phyloP scores from a whole-genome alignment of 305 asterid genomes.

The Withania somnifera region DNA sequence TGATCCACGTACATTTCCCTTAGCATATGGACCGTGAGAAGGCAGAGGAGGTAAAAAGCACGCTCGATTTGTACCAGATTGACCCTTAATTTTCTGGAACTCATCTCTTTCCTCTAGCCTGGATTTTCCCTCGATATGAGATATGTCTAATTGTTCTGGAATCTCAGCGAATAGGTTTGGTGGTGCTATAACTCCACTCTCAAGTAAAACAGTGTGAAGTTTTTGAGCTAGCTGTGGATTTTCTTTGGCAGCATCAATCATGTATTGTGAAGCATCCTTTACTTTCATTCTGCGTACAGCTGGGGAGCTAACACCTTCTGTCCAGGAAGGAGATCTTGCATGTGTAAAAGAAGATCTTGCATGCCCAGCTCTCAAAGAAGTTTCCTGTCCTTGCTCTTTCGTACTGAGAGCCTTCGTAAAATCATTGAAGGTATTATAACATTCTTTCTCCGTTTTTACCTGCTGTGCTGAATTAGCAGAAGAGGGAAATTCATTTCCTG shows the following conservation, averaged over 20 bases:
- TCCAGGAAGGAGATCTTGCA: constrained; percentile 96
- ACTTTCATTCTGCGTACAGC: constrained; percentile 73
- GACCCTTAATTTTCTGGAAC: constrained; percentile 21
- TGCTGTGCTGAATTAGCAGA: constrained; percentile 19
- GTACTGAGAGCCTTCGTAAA: constrained; percentile 15
- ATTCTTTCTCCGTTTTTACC: constrained; percentile 21
- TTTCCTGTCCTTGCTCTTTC: constrained; percentile 26
- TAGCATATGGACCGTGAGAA: constrained; percentile 32
- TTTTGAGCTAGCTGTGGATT: constrained; percentile 91
- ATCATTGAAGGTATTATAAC: constrained; percentile 14
- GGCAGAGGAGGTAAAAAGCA: constrained; percentile 75
- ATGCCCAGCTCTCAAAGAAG: constrained; percentile 37
- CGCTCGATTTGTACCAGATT: constrained; percentile 23
- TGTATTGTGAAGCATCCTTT: constrained; percentile 86
- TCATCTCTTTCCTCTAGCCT: constrained; percentile 22
- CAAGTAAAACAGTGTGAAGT: constrained; percentile 82
- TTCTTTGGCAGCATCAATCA: constrained; percentile 95
- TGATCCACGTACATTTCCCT: constrained; percentile 25
- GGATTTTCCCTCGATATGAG: constrained; percentile 28
- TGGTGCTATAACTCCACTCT: constrained; percentile 97
- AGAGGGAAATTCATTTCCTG: constrained; percentile 21
- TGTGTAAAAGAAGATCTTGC: constrained; percentile 32
- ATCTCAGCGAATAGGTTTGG: constrained; percentile 75
- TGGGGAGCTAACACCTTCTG: constrained; percentile 93
- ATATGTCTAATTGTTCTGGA: constrained; percentile 33